Percentiles rank a stretch among this genome's conserved stretches.
Conservation (phyloP, 257 asterid species). For the Linderniella brevidens region DNA sequence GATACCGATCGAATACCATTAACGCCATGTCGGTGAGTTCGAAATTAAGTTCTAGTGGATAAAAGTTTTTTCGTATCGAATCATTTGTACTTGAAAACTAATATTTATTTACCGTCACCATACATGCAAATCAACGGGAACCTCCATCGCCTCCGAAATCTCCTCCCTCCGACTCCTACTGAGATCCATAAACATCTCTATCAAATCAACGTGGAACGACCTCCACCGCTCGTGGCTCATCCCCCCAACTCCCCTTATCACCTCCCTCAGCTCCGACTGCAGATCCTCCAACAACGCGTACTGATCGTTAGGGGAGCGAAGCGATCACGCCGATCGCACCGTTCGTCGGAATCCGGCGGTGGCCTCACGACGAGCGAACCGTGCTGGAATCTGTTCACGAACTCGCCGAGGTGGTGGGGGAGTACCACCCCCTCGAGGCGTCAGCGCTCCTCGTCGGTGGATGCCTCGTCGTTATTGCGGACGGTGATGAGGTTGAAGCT, state of each 20-base stretch:
- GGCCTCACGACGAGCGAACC: slow-evolving; percentile 94
- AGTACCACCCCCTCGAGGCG: slow-evolving; percentile 98
- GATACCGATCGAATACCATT: no score
- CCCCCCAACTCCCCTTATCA: slow-evolving; percentile 95
- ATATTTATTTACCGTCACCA: no score
- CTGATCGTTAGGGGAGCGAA: slow-evolving; percentile 76
- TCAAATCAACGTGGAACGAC: slow-evolving; percentile 80
- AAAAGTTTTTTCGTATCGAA: no score
- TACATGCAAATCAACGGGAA: no score
- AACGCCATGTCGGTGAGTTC: no score
- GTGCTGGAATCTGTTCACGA: slow-evolving; percentile 74
- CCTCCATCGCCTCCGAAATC: slow-evolving; percentile 48
- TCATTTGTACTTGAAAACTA: no score
- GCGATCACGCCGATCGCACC: slow-evolving; percentile 91
- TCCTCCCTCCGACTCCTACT: slow-evolving; percentile 67
- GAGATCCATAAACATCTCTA: slow-evolving; percentile 83
- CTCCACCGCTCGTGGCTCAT: slow-evolving; percentile 95
- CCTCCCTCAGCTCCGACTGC: slow-evolving; percentile 57
- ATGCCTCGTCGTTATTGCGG: slow-evolving; percentile 85
- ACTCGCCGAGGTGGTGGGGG: slow-evolving; percentile 95
- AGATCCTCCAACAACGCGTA: slow-evolving; percentile 64
- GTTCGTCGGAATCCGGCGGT: slow-evolving; percentile 90
- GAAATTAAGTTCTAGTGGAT: no score
- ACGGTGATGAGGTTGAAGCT: slow-evolving; percentile 75
- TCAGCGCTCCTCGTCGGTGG: slow-evolving; percentile 93